Conservation (phyloP, 2,329 filamentous ascomycete genomes). For the Metarhizium guizhouense region DNA sequence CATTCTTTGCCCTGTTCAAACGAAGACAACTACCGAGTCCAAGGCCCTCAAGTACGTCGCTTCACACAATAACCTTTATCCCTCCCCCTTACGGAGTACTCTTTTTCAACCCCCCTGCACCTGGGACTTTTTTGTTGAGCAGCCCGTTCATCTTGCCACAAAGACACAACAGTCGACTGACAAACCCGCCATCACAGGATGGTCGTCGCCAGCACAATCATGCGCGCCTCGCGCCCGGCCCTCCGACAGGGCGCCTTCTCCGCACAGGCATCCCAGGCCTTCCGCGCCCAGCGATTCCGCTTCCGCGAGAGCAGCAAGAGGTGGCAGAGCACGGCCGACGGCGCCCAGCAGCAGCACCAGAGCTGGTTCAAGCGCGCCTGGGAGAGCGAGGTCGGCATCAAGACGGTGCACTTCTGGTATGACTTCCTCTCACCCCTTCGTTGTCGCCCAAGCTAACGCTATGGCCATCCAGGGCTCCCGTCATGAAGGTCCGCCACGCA, state of each 20-base stretch:
- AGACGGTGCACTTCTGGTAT: constrained; percentile 98
- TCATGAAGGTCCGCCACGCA: constrained; percentile 59
- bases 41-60: neutral
- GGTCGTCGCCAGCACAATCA: constrained; percentile 38
- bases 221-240: constrained; percentile 46
- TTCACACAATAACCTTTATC: too few relatives aligned
- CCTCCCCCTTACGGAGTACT: too few relatives aligned
- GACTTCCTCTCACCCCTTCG: constrained; percentile 14
- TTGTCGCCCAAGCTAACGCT: constrained; percentile 12
- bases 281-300: constrained; percentile 34
- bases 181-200: constrained; percentile 18
- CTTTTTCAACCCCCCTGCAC: too few relatives aligned
- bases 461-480: constrained; percentile 59
- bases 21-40: neutral
- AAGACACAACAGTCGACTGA: neutral
- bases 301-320: constrained; percentile 41
- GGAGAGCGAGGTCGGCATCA: constrained; percentile 72
- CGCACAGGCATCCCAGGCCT: constrained; percentile 31
- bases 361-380: constrained; percentile 70
- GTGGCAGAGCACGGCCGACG: constrained; percentile 60
- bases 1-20: neutral
- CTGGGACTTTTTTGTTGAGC: too few relatives aligned
- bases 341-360: constrained; percentile 30
- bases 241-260: constrained; percentile 39
- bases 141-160: neutral